Evolutionary conservation across 2,329 filamentous ascomycete species (phyloP).

Genomic region (Kalaharituber pfeilii): DNA sequence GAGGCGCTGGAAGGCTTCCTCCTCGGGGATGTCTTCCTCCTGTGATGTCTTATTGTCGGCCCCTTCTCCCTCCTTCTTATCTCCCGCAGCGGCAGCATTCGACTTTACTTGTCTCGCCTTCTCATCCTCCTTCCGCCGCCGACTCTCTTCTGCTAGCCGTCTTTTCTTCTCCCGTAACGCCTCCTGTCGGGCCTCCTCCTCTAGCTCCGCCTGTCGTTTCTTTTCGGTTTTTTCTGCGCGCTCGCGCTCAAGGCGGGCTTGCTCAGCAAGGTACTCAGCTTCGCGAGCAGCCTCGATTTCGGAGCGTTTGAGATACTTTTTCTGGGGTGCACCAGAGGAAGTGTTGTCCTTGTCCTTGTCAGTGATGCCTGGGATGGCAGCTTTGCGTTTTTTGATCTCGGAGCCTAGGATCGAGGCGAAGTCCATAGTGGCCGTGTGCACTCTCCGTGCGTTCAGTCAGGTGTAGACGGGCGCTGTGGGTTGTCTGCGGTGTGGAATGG

Average conservation of each 20-base stretch:
- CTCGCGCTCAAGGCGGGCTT: slow-evolving; percentile 53
- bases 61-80: slow-evolving; percentile 27
- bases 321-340: slow-evolving; percentile 26
- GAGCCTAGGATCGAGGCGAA: slow-evolving; percentile 87
- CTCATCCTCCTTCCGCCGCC: slow-evolving; percentile 51
- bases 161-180: slow-evolving; percentile 57
- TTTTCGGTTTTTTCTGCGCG: slow-evolving; percentile 50
- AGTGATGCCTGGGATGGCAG: slow-evolving; percentile 27
- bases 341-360: slow-evolving; percentile 22
- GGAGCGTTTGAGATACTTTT: slow-evolving; percentile 71
- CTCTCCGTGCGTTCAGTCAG: too few relatives aligned
- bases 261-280: slow-evolving; percentile 64
- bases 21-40: not conserved
- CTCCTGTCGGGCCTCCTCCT: slow-evolving; percentile 46
- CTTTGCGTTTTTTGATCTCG: slow-evolving; percentile 64
- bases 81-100: slow-evolving; percentile 25
- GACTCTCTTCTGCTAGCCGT: slow-evolving; percentile 64
- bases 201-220: slow-evolving; percentile 82
- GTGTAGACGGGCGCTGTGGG: too few relatives aligned
- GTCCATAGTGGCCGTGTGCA: slow-evolving; percentile 52
- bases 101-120: slow-evolving; percentile 36
- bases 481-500: too few relatives aligned
- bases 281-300: slow-evolving; percentile 71
- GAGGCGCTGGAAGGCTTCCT: slow-evolving; percentile 48
- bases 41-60: slow-evolving; percentile 23